A percentile compares a stretch with the other conserved stretches of the same genome.
Conservation (phyloP, 2,329 filamentous ascomycete genomes). For the Scytalidium lignicola region DNA sequence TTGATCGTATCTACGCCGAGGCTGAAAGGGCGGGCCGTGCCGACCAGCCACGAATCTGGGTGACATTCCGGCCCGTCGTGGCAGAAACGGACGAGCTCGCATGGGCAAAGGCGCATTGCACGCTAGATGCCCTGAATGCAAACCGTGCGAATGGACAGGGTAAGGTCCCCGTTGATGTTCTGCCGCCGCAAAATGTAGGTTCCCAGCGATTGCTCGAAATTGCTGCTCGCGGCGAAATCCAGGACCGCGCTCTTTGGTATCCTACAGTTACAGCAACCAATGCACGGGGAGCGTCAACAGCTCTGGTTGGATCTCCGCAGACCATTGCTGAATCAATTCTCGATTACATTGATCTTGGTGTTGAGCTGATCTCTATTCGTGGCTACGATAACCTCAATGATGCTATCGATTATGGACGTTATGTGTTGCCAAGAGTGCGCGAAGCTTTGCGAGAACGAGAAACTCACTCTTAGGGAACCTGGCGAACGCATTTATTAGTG, state of each 20-base stretch:
- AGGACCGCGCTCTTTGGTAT: conserved; percentile 59
- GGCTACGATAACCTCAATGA: conserved; percentile 58
- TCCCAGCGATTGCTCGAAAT: conserved; percentile 55
- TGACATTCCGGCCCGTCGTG: conserved; percentile 56
- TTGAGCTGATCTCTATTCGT: conserved; percentile 53
- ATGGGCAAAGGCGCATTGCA: conserved; percentile 55
- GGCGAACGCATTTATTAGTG: too few relatives aligned
- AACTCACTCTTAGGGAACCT: too few relatives aligned
- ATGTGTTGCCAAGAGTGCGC: conserved; percentile 39
- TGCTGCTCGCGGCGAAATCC: conserved; percentile 49
- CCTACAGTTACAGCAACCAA: conserved; percentile 57
- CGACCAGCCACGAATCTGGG: conserved; percentile 56
- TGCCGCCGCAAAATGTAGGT: conserved; percentile 54
- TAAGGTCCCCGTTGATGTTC: conserved; percentile 29
- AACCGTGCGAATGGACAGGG: conserved; percentile 34
- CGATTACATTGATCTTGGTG: conserved; percentile 52
- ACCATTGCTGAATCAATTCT: conserved; percentile 49
- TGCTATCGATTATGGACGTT: conserved; percentile 53
- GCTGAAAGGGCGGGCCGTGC: conserved; percentile 50
- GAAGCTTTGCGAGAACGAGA: too few relatives aligned
- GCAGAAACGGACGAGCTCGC: conserved; percentile 59
- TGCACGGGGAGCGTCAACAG: conserved; percentile 54
- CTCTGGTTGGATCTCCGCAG: conserved; percentile 49
- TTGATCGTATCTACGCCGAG: conserved; percentile 54
- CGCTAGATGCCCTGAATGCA: conserved; percentile 44